Conservation (phyloP, 2,329 filamentous ascomycete genomes). For the Venturia carpophila region DNA sequence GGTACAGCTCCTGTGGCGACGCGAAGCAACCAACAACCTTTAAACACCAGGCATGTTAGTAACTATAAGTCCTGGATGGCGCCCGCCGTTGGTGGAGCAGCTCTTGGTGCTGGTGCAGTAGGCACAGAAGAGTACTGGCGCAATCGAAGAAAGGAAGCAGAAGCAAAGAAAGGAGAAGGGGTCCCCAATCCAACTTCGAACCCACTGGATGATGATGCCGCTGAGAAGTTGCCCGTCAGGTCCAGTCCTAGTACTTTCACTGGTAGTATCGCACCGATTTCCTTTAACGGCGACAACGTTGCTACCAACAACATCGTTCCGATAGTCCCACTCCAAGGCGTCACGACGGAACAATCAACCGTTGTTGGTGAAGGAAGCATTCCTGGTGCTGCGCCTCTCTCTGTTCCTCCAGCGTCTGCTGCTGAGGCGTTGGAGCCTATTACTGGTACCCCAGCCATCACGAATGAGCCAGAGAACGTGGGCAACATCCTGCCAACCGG, state of each 20-base stretch:
- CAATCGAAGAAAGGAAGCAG: constrained; percentile 24
- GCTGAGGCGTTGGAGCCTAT: not conserved
- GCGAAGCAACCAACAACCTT: not conserved
- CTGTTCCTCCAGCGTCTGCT: not conserved
- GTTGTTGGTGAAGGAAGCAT: not conserved
- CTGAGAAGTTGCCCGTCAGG: not conserved
- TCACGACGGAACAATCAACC: not conserved
- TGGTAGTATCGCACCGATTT: not conserved
- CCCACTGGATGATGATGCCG: not conserved
- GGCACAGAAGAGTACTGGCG: constrained; percentile 32
- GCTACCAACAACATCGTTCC: not conserved
- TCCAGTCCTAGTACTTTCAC: not conserved
- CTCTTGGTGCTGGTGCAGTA: constrained; percentile 26
- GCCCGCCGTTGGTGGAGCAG: constrained; percentile 35
- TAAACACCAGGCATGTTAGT: constrained; percentile 10
- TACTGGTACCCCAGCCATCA: not conserved
- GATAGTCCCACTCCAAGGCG: not conserved
- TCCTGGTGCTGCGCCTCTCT: constrained; percentile 2
- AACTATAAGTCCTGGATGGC: constrained; percentile 40
- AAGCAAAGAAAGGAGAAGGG: constrained; percentile 8
- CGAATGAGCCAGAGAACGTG: not conserved
- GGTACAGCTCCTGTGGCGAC: not conserved
- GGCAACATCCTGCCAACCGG: not conserved
- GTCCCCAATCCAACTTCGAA: not conserved
- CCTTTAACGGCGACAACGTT: not conserved